phyloP scores from a whole-genome alignment of 345 rosid genomes.

The Eucalyptus curtisii region DNA sequence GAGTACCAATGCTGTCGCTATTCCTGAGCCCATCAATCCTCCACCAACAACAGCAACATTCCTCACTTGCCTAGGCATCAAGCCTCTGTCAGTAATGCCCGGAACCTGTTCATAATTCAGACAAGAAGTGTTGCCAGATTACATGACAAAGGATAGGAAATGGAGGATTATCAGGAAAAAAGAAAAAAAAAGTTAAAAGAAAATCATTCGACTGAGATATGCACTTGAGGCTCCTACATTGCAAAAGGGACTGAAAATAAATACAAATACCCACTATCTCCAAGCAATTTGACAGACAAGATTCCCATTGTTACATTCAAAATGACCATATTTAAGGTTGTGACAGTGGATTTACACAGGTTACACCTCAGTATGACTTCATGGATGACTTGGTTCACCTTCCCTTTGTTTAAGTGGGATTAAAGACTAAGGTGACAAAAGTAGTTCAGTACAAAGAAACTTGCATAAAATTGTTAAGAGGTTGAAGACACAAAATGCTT shows the following conservation, averaged over 20 bases:
- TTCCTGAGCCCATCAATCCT: conserved; percentile 98
- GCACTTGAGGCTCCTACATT: not conserved
- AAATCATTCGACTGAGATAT: not conserved
- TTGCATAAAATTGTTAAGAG: not conserved
- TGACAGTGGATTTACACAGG: not conserved
- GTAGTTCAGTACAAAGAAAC: not conserved
- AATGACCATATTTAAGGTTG: not conserved
- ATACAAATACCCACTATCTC: not conserved
- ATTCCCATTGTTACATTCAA: not conserved
- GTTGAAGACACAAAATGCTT: not conserved
- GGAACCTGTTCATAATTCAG: conserved; percentile 41
- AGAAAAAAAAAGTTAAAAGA: not conserved
- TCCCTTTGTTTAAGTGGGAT: not conserved
- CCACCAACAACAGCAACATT: conserved; percentile 94
- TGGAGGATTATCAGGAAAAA: not conserved
- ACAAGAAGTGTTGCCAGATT: not conserved
- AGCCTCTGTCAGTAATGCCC: conserved; percentile 72
- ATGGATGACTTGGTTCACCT: not conserved
- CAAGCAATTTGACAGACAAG: not conserved
- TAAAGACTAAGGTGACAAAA: not conserved
- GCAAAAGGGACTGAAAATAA: not conserved
- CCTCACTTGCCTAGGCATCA: conserved; percentile 56
- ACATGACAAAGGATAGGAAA: not conserved
- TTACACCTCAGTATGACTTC: not conserved
- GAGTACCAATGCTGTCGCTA: conserved; percentile 82